Evolutionary conservation across 2,329 filamentous ascomycete genomes (phyloP).

Genomic region (Pseudogymnoascus sp.): DNA sequence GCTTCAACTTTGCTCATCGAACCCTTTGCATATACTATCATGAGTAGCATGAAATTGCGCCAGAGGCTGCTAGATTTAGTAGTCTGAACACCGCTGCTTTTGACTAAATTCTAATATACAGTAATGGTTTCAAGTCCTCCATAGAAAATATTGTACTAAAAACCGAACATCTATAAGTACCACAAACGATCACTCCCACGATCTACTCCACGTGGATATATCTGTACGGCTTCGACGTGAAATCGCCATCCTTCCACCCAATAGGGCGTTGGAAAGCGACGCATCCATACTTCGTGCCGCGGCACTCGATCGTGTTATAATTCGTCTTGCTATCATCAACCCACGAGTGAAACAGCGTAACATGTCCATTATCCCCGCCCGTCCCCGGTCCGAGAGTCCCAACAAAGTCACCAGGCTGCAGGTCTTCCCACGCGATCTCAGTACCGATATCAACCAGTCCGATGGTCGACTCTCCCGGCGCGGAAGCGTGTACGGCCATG

Average conservation of each 20-base stretch:
- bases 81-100: no score
- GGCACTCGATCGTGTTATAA: slow-evolving; percentile 8
- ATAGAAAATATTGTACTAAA: background rate
- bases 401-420: slow-evolving; percentile 2
- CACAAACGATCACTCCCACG: background rate
- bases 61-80: no score
- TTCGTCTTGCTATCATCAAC: background rate
- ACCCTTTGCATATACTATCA: no score
- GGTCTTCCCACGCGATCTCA: slow-evolving; percentile 2
- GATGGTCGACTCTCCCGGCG: background rate
- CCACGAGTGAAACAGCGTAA: background rate
- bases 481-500: slow-evolving; percentile 1
- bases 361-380: slow-evolving; percentile 1
- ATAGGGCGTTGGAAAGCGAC: background rate
- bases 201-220: background rate
- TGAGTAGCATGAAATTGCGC: no score
- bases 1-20: no score
- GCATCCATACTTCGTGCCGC: background rate
- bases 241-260: background rate
- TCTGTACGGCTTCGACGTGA: slow-evolving; percentile 3
- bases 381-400: background rate
- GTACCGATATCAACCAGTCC: background rate
- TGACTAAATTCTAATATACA: background rate
- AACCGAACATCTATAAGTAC: background rate
- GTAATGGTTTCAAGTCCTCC: no score